Evolutionary conservation across 345 rosid genomes (phyloP).

Genomic region (Bruguiera sexangula): DNA sequence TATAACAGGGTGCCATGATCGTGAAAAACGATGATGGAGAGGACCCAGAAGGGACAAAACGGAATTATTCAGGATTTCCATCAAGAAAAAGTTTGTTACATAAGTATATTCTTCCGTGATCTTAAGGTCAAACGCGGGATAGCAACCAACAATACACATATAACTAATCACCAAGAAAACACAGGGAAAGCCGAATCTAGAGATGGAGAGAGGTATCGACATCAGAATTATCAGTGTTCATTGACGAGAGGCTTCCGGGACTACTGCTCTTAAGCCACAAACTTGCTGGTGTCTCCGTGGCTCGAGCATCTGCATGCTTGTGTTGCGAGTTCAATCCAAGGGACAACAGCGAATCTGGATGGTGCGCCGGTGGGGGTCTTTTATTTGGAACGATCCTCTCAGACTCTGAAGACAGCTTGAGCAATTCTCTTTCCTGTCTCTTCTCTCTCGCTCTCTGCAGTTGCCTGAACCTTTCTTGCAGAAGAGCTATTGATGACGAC

Average conservation of each 20-base stretch:
- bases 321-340: conserved; percentile 36
- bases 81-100: background rate
- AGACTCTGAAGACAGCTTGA: conserved; percentile 37
- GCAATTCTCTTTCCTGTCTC: conserved; percentile 54
- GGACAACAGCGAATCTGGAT: conserved; percentile 41
- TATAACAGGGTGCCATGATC: too few relatives aligned
- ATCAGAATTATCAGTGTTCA: conserved; percentile 42
- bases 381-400: conserved; percentile 20
- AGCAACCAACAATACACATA: background rate
- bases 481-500: conserved; percentile 71
- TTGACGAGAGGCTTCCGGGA: conserved; percentile 23
- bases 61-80: background rate
- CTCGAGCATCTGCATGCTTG: conserved; percentile 17
- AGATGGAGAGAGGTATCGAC: conserved; percentile 81
- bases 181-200: conserved; percentile 25
- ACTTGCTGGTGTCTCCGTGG: conserved; percentile 18
- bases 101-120: conserved; percentile 10
- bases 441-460: conserved; percentile 55
- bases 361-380: conserved; percentile 14
- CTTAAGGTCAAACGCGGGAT: conserved; percentile 9
- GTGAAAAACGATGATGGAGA: background rate
- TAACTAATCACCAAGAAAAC: background rate
- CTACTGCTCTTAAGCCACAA: conserved; percentile 29
- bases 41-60: background rate
- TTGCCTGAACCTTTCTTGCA: conserved; percentile 63